These are phyloP conservation scores for Phaeolepiota aurea DNA, from an alignment of 768 basidiomycete genomes.

Conservation along the genomic window DNA sequence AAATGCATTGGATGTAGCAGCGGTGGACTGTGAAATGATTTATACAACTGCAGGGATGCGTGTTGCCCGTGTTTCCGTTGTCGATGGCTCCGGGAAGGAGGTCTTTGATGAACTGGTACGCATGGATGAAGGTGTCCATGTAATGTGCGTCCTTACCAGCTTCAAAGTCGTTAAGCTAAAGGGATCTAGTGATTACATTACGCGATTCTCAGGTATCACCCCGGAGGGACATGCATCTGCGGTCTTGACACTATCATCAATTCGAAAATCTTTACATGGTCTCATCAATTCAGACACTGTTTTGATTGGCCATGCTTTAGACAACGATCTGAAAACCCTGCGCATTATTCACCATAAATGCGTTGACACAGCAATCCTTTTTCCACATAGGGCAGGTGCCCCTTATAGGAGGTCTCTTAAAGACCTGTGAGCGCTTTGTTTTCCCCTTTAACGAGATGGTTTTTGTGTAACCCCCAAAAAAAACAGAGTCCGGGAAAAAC, in stretches of 20 bases:
- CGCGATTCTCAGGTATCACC: constrained; percentile 82
- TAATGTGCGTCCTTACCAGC: constrained; percentile 45
- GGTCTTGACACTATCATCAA: constrained; percentile 51
- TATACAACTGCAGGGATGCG: constrained; percentile 91
- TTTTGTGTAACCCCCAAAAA: constrained; percentile 5
- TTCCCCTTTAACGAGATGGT: constrained; percentile 8
- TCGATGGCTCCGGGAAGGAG: constrained; percentile 65
- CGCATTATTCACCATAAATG: constrained; percentile 80
- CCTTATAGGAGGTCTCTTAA: constrained; percentile 79
- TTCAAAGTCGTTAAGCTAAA: constrained; percentile 2
- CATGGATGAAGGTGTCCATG: constrained; percentile 74
- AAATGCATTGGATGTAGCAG: constrained; percentile 63
- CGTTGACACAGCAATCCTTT: constrained; percentile 82
- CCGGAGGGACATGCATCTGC: constrained; percentile 52
- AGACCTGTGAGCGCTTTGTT: constrained; percentile 50
- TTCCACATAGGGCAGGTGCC: constrained; percentile 65
- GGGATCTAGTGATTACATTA: constrained; percentile 72
- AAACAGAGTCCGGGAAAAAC: constrained; percentile 71
- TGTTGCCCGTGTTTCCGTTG: constrained; percentile 83
- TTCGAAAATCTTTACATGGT: constrained; percentile 59
- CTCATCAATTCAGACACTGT: constrained; percentile 78
- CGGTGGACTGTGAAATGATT: constrained; percentile 95
- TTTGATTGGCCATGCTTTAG: constrained; percentile 83
- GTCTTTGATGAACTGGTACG: constrained; percentile 79
- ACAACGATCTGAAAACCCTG: constrained; percentile 90